Evolutionary conservation across 2,329 filamentous ascomycete genomes (phyloP), one percentile per base, ranked within the genome.

Genomic region (Penicillium sp.): DNA sequence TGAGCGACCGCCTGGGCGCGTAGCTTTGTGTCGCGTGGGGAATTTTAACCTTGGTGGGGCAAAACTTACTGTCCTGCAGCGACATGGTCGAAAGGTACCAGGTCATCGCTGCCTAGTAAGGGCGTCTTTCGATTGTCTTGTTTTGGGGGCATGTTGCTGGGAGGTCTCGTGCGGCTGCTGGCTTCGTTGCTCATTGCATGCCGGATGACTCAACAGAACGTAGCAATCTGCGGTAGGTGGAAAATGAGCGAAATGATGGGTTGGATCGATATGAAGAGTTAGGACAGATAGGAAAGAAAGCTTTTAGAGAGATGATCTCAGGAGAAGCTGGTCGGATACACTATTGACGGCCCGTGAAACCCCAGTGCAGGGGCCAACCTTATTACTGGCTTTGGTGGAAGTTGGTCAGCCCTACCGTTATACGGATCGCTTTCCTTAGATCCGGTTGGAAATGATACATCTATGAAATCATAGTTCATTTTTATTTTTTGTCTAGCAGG

Each of bases 1-100:
- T 25, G 14, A 47, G 29, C 33, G 44, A 37, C 29, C 53, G 46
- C 29, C 19, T 48, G 8, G 52, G 25, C 35, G 33, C 39, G 43
- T 27, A 42, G 23, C 23, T 23, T 11, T 39, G 16, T 50, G 57
- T 57, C 55, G 61, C 50, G 54, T 53, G 57, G 54, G 50, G 42
- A 33, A 44, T 52, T 29, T 19, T 9, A n/a, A 26, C 35, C 14
- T 19, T 16, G 42, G 45, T n/a, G 31, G 29, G 26, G 7, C 21
- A 11, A 27, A 23, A 76, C 80, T 75, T 74, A 83, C 80, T 83
- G 74, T 77, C 80, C 73, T 69, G 78, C 71, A 58, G 78, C 75
- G 62, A 72, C 74, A 70, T 79, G 77, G 53, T 77, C 74, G 59
- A 78, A 80, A n/a, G 72, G 73, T 23, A 78, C 71, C 51, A 79